Base-by-base conservation (phyloP, 495 filamentous ascomycete species). In the Niebla homalea region DNA sequence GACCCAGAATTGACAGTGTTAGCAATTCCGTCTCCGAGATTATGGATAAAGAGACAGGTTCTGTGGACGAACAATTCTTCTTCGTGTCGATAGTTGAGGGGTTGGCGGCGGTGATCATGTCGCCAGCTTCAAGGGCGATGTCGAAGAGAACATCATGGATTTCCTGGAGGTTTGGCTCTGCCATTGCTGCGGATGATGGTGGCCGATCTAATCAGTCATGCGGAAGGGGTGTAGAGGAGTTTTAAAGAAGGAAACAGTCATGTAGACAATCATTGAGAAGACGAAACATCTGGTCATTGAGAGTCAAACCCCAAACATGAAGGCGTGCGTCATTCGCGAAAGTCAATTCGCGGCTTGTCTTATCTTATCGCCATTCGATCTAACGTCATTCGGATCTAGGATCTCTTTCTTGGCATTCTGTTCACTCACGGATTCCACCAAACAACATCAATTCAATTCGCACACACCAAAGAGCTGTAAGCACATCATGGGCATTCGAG, bases 91-190 rank as follows among this genome's bases (percentile, higher is more conserved):
- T 72, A 29, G 67, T 72, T 25, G 70, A 74, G 0, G 87, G 87
- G 46, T 84, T 77, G 48, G 89, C 89, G 48, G 74, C 70, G 40
- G 77, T 72, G 58, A 94, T 94, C 74, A 86, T 93, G 18, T 78
- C 71, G 26, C 89, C 90, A 29, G 89, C 90, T 59, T 82, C 74
- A 46, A 75, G 67, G 58, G 90, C 89, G 41, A 96, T 63, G 46
- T 69, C 64, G 53, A 93, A 68, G 36, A 96, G 75, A 35, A 78
- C 76, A 60, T 93, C 85, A 57, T 87, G 87, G 50, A 96, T 84
- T 22, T 87, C 78, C 58, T 84, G 73, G 43, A 95, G 73, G 60
- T 94, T 73, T 57, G 62, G 57, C 14, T 56, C 43, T 50, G 11
- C 21, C 39, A 20, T 23, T 37, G 41, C 26, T 12, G 3, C 19